Conservation (phyloP, 768 basidiomycete species). For the Russula virescens region DNA sequence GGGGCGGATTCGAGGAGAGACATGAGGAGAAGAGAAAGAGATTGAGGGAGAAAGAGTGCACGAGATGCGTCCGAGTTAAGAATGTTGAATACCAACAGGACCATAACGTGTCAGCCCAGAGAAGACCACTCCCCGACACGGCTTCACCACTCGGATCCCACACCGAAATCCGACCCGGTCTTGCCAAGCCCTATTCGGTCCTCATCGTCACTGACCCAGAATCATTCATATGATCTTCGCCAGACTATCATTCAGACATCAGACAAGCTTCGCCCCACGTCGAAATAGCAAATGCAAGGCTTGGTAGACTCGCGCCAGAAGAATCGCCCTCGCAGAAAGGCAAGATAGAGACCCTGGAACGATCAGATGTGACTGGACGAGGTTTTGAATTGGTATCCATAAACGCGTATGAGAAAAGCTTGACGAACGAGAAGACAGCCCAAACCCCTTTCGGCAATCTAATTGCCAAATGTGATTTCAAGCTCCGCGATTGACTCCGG, state of each 20-base stretch:
- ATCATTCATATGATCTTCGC: slow-evolving; percentile 6
- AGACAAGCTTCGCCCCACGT: slow-evolving; percentile 8
- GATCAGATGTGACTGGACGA: slow-evolving; percentile 1
- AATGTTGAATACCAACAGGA: slow-evolving; percentile 17
- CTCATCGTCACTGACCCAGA: background rate
- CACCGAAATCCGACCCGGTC: background rate
- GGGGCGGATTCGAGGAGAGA: slow-evolving; percentile 38
- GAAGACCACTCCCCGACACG: slow-evolving; percentile 1
- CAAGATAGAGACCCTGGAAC: background rate
- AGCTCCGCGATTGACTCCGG: slow-evolving; percentile 21
- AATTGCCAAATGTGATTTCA: slow-evolving; percentile 4
- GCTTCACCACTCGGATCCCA: slow-evolving; percentile 15
- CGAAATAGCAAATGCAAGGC: background rate
- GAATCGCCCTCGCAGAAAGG: slow-evolving; percentile 3
- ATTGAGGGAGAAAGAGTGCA: background rate
- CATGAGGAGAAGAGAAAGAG: slow-evolving; percentile 31
- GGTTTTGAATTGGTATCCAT: slow-evolving; percentile 7
- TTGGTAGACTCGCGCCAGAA: background rate
- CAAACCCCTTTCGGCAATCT: background rate
- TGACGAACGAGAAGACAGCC: background rate
- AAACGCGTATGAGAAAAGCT: slow-evolving; percentile 3
- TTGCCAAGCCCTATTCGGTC: slow-evolving; percentile 14
- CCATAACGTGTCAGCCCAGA: slow-evolving; percentile 10
- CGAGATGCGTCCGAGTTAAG: slow-evolving; percentile 12
- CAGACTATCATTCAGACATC: background rate